Evolutionary conservation across 2,329 filamentous ascomycete species (phyloP), one percentile per base, ranked within the genome.

Genomic region (Stromatinia cepivora): DNA sequence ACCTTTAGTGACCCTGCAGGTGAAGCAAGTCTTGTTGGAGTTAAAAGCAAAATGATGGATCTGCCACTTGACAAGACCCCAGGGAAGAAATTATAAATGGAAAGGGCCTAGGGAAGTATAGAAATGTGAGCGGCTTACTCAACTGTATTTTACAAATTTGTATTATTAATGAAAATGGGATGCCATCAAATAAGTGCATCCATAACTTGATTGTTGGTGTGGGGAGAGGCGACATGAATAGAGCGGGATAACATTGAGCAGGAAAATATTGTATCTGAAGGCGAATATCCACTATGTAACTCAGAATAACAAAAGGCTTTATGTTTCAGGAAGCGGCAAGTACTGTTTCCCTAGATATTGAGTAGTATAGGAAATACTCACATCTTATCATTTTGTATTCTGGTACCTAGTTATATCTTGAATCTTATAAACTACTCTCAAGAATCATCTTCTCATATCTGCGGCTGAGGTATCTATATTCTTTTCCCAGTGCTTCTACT

Each of bases 1-100:
- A 80, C 81, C 50, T 87, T 89, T 78, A 81, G 81, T 3, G 78
- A 83, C 71, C 83, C 82, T 8, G 74, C 75, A 52, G 78, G 75
- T 10, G 80, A 81, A 57, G 76, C 78, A 28, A 78, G 77, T 66
- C 75, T 78, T 17, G 79, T 81, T 48, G 74, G 77, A 46, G 61
- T 78, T 52, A 81, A 80, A 70, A 81, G 80, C 69, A 77, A 76
- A 67, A 73, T 82, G 73, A 78, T 82, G 61, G 77, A 81, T 71
- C 48, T 73, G 20, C 73, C 77, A 31, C 75, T 79, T 73, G 73
- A 76, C 36, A 75, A 78, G 64, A 69, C 73, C 1, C 59, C 72
- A 31, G 70, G 70, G 69, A 79, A 81, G 53, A 76, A 80, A 70
- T 56, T 71, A 25, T 71, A 73, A 31, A 71, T 73, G 69, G 70